These are phyloP conservation scores for Phytophthora podocarpi DNA, from an alignment of 352 stramenopile genomes.

Conservation along the genomic window DNA sequence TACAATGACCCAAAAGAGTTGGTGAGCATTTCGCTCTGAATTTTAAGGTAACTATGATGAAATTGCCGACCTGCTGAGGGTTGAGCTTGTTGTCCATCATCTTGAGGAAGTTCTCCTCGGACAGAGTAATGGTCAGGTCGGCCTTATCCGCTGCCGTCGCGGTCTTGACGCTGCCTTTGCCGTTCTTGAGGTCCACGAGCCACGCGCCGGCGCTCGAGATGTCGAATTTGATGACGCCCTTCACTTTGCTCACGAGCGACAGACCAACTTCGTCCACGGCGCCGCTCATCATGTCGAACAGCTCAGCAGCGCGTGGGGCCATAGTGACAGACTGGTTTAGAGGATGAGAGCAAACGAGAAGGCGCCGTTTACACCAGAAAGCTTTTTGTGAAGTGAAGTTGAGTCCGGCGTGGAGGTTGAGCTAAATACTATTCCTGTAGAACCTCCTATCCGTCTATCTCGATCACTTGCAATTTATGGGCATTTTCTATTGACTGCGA, in stretches of 20 bases:
- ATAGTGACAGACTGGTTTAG: conserved; percentile 15
- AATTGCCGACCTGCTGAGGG: conserved; percentile 66
- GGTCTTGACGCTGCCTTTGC: conserved; percentile 62
- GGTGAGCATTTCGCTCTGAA: conserved; percentile 9
- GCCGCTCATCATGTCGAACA: conserved; percentile 74
- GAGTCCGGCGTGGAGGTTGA: conserved; percentile 29
- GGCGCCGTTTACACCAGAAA: background rate
- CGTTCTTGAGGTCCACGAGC: conserved; percentile 83
- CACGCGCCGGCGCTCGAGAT: conserved; percentile 65
- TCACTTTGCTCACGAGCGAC: conserved; percentile 76
- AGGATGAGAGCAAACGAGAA: background rate
- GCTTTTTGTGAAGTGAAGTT: conserved; percentile 33
- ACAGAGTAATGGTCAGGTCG: conserved; percentile 80
- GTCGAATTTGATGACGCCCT: conserved; percentile 85
- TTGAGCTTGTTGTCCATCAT: conserved; percentile 91
- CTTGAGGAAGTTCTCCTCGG: conserved; percentile 75
- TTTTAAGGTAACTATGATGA: background rate
- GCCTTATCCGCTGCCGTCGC: conserved; percentile 59
- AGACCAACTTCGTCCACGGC: conserved; percentile 73
- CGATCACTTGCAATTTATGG: too few species aligned
- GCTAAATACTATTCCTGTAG: too few species aligned
- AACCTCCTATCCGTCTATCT: too few species aligned
- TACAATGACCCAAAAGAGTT: conserved; percentile 2
- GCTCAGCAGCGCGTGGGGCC: conserved; percentile 51
- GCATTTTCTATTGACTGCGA: too few species aligned